Evolutionary conservation across 1,284 basidiomycete genomes (phyloP), one percentile per base, ranked within the genome.

Genomic region (Ustilago bromivora): DNA sequence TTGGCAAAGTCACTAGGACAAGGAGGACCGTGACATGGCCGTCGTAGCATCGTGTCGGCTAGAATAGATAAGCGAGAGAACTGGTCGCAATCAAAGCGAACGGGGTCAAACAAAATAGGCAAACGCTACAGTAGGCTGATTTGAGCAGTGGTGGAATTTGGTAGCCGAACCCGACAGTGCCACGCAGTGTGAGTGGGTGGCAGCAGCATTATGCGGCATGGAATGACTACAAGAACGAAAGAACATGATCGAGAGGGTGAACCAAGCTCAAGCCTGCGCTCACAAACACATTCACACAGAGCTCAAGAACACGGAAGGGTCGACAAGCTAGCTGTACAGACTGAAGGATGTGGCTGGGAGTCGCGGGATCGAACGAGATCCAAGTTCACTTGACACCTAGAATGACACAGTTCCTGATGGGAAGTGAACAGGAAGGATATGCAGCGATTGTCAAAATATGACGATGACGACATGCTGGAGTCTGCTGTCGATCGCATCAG

Each of bases 401-500:
- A 19, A 46, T n/a, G n/a, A 19, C 43, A 46, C 43, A 23, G 43
- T 17, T 46, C 43, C 43, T 9, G 43, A 19, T 46, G 43, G 43
- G 11, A 28, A 28, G 23, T 46, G 43, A 7, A 46, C n/a, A 46
- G 43, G n/a, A 19, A 19, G 19, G 3, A 19, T 7, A 19, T 43
- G 40, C 40, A 43, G n/a, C 40, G 32, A 34, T 28, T 17, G 12
- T 34, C 28, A 28, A 38, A 55, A 38, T 28, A 28, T 31, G n/a
- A 38, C 34, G 23, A 38, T 56, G 54, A 56, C 54, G 54, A 38
- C 23, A 56, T 56, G 54, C 19, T n/a, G n/a, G 35, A 4, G 35
- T 11, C 9, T 35, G 34, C 35, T 35, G 34, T n/a, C 54, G 28
- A 51, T 56, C 41, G 54, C 36, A n/a, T 56, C 49, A 51, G 28